phyloP scores from a whole-genome alignment of 768 basidiomycete species.

The Mycena chlorophos region DNA sequence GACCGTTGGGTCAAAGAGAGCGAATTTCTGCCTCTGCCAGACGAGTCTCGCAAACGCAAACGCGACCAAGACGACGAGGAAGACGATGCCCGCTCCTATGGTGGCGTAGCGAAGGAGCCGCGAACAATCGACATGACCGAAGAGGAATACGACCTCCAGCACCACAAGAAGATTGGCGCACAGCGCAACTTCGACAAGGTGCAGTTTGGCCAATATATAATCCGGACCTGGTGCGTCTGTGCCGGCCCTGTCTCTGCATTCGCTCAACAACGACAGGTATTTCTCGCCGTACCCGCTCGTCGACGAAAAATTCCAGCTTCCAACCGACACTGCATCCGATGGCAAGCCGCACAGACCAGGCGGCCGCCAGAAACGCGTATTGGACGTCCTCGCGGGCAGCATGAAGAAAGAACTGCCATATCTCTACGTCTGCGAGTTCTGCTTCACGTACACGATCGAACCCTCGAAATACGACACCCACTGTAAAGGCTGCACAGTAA shows the following conservation, averaged over 20 bases:
- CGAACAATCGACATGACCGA: conserved; percentile 49
- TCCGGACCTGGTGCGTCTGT: conserved; percentile 74
- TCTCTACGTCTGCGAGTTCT: conserved; percentile 87
- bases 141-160: conserved; percentile 69
- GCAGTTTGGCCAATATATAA: conserved; percentile 81
- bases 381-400: conserved; percentile 69
- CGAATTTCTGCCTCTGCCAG: conserved; percentile 35
- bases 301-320: conserved; percentile 64
- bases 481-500: conserved; percentile 67
- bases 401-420: conserved; percentile 48
- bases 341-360: conserved; percentile 41
- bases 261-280: conserved; percentile 74
- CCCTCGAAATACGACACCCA: conserved; percentile 65
- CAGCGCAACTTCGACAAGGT: conserved; percentile 87
- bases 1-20: conserved; percentile 70
- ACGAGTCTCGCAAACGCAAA: conserved; percentile 20
- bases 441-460: conserved; percentile 96
- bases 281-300: conserved; percentile 88
- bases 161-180: conserved; percentile 64
- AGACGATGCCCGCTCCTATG: conserved; percentile 13
- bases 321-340: conserved; percentile 25
- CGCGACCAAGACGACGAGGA: conserved; percentile 31
- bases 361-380: conserved; percentile 71
- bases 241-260: background rate
- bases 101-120: conserved; percentile 12